Conservation (phyloP, 768 basidiomycete genomes). For the Fomitopsis pulvina region DNA sequence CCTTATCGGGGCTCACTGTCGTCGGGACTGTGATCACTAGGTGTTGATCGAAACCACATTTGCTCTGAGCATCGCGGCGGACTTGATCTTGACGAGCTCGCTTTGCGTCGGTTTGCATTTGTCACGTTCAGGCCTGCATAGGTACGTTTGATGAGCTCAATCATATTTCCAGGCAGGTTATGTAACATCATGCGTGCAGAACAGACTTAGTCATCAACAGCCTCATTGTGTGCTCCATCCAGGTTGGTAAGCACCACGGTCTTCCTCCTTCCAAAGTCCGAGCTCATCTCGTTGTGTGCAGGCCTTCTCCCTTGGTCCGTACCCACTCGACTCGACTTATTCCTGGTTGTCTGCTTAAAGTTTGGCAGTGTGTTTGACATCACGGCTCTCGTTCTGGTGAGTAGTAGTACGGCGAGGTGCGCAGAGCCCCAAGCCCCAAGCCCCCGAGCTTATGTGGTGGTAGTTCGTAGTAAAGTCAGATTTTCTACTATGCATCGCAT, state of each 20-base stretch:
- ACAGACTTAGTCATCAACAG: slow-evolving; percentile 3
- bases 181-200: background rate
- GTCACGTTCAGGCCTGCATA: background rate
- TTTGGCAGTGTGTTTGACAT: background rate
- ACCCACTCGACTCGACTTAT: background rate
- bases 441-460: background rate
- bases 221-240: slow-evolving; percentile 3
- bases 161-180: background rate
- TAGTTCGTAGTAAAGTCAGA: background rate
- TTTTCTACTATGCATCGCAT: background rate
- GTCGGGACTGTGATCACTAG: background rate
- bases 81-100: background rate
- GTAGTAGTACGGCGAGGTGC: background rate
- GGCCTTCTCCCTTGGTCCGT: slow-evolving; percentile 1
- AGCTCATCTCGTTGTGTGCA: background rate
- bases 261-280: background rate
- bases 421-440: too few relatives aligned
- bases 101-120: background rate
- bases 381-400: background rate
- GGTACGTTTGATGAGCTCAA: background rate
- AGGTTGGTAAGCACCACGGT: slow-evolving; percentile 2
- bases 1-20: background rate
- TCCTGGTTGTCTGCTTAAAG: too few relatives aligned
- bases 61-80: background rate
- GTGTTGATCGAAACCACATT: background rate